Percentiles rank a stretch among this genome's conserved stretches.
Conservation (phyloP, 495 filamentous ascomycete genomes). For the Podospora bellae-mahoneyi region DNA sequence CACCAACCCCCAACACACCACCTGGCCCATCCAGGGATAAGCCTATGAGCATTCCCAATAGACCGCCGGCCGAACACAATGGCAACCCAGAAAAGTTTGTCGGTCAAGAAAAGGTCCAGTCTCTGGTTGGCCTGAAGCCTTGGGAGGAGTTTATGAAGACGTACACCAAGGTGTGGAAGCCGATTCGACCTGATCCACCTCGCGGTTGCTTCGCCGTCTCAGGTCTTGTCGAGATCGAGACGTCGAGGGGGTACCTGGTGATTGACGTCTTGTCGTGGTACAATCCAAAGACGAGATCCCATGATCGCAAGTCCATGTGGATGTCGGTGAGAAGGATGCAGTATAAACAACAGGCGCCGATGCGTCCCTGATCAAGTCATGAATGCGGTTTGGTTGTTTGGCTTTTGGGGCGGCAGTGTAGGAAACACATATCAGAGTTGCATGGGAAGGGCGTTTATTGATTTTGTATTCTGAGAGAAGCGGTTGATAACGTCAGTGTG, state of each 20-base stretch:
- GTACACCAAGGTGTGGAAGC: constrained; percentile 46
- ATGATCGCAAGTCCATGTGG: constrained; percentile 14
- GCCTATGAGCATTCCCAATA: constrained; percentile 8
- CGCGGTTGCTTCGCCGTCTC: constrained; percentile 61
- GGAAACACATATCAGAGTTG: not conserved
- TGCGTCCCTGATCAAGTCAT: not conserved
- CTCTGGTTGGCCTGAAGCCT: constrained; percentile 23
- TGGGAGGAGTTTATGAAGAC: constrained; percentile 54
- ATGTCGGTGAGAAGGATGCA: constrained; percentile 18
- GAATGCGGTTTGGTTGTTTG: not conserved
- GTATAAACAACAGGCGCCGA: constrained; percentile 17
- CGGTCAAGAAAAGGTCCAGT: constrained; percentile 7
- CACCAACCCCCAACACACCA: not conserved
- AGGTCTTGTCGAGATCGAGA: constrained; percentile 64
- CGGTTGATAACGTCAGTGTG: not conserved
- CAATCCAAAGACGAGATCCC: constrained; percentile 26
- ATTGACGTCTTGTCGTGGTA: constrained; percentile 35
- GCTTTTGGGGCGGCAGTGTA: not conserved
- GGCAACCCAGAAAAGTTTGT: not conserved
- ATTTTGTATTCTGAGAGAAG: not conserved
- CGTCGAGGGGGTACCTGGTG: constrained; percentile 43
- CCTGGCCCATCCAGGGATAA: not conserved
- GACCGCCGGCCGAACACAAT: not conserved
- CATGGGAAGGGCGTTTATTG: not conserved
- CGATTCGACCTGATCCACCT: constrained; percentile 45